These are phyloP conservation scores for Kodamaea fungicola DNA, from an alignment of 1,139 yeast species.

Conservation along the genomic window DNA sequence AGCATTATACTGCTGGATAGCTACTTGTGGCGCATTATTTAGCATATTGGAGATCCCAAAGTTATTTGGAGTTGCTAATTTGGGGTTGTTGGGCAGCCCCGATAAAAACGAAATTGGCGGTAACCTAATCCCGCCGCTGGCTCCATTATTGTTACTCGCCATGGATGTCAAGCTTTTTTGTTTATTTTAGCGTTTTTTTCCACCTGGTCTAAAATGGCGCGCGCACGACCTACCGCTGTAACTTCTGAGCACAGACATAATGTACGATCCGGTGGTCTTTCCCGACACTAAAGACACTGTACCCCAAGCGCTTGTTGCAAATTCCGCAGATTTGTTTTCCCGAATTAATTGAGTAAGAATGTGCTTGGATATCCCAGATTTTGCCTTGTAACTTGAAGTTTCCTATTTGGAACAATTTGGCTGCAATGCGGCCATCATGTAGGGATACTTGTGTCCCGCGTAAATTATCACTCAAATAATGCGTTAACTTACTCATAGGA, in stretches of 20 bases:
- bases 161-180: background rate
- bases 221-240: slow-evolving; percentile 2
- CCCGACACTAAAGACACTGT: slow-evolving; percentile 55
- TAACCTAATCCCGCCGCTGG: slow-evolving; percentile 18
- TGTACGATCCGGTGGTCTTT: slow-evolving; percentile 59
- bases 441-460: slow-evolving; percentile 26
- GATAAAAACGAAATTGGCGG: slow-evolving; percentile 30
- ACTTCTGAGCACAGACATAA: slow-evolving; percentile 24
- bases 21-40: slow-evolving; percentile 8
- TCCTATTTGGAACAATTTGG: slow-evolving; percentile 38
- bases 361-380: slow-evolving; percentile 35
- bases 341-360: slow-evolving; percentile 34
- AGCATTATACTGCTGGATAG: slow-evolving; percentile 10
- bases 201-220: background rate
- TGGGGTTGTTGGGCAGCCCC: slow-evolving; percentile 13
- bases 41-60: slow-evolving; percentile 19
- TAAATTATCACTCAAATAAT: slow-evolving; percentile 48
- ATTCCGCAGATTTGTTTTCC: slow-evolving; percentile 48
- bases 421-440: slow-evolving; percentile 25
- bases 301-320: slow-evolving; percentile 62
- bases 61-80: slow-evolving; percentile 18
- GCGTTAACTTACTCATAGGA: slow-evolving; percentile 41
- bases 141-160: background rate
- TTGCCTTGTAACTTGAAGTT: slow-evolving; percentile 30
- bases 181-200: background rate